Percentiles rank a stretch among this genome's conserved stretches.
Conservation (phyloP, 2,329 filamentous ascomycete species). For the Calonectria henricotiae region DNA sequence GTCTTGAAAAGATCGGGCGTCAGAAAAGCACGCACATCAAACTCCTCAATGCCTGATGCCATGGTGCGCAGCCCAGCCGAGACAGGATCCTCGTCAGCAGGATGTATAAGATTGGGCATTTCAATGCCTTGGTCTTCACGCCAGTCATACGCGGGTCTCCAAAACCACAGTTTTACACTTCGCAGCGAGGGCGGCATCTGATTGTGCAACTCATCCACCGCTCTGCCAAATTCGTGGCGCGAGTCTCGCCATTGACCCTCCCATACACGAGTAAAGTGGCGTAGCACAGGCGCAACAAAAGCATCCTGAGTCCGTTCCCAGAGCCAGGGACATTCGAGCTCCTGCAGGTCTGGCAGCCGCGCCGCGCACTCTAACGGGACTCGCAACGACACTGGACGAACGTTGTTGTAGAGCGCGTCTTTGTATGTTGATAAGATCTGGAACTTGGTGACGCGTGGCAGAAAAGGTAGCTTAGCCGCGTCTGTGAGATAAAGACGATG, state of each 20-base stretch:
- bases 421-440: neutral
- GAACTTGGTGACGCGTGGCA: conserved; percentile 2
- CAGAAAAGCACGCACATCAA: conserved; percentile 27
- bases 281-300: conserved; percentile 1
- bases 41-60: conserved; percentile 21
- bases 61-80: conserved; percentile 13
- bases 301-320: neutral
- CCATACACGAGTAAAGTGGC: conserved; percentile 22
- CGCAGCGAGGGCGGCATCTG: conserved; percentile 16
- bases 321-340: conserved; percentile 11
- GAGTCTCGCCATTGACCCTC: conserved; percentile 33
- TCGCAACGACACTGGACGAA: conserved; percentile 20
- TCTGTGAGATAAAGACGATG: conserved; percentile 17
- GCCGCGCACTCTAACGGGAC: neutral
- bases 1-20: conserved; percentile 23
- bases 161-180: conserved; percentile 13
- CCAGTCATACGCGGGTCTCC: neutral
- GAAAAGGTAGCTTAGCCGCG: neutral
- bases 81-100: conserved; percentile 25
- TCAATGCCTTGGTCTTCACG: neutral
- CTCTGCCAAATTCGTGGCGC: conserved; percentile 24
- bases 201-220: conserved; percentile 22
- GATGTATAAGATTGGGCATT: conserved; percentile 28
- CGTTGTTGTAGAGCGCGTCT: neutral
- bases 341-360: conserved; percentile 27